Conservation (phyloP, 2,329 filamentous ascomycete genomes). For the Sporothrix luriei region DNA sequence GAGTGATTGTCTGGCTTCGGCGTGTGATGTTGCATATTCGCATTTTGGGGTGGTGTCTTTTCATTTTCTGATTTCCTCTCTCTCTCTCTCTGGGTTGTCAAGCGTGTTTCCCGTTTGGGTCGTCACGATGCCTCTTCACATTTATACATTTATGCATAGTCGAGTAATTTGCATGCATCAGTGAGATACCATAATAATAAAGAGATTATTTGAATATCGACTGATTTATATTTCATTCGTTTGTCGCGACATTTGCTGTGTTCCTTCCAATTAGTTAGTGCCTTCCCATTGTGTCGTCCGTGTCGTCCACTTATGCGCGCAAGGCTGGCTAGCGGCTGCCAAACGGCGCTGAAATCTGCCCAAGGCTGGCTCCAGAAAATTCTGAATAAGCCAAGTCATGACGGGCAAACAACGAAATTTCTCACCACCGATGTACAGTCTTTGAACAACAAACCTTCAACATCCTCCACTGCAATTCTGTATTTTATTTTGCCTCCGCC, state of each 20-base stretch:
- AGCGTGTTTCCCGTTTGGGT: constrained; percentile 1
- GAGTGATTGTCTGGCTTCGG: constrained; percentile 2
- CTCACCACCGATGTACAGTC: background rate
- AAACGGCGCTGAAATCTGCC: constrained; percentile 1
- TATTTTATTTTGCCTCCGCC: background rate
- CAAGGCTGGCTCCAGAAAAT: constrained; percentile 20
- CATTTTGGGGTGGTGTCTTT: background rate
- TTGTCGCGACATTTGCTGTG: background rate
- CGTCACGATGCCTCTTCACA: background rate
- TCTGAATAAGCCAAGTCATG: constrained; percentile 8
- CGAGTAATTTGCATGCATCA: constrained; percentile 19
- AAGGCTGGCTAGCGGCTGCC: constrained; percentile 16
- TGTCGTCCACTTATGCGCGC: background rate
- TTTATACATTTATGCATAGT: constrained; percentile 20
- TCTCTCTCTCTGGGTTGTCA: background rate
- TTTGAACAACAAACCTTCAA: background rate
- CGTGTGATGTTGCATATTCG: constrained; percentile 1
- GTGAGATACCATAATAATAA: constrained; percentile 26
- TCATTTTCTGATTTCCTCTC: background rate
- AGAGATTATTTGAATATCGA: background rate
- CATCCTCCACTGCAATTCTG: background rate
- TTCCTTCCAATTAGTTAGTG: background rate
- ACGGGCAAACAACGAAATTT: constrained; percentile 7
- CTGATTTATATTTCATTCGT: background rate
- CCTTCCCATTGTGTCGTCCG: background rate